Evolutionary conservation across 2,329 filamentous ascomycete species (phyloP).

Genomic region (Cephalotrichum gorgonifer): DNA sequence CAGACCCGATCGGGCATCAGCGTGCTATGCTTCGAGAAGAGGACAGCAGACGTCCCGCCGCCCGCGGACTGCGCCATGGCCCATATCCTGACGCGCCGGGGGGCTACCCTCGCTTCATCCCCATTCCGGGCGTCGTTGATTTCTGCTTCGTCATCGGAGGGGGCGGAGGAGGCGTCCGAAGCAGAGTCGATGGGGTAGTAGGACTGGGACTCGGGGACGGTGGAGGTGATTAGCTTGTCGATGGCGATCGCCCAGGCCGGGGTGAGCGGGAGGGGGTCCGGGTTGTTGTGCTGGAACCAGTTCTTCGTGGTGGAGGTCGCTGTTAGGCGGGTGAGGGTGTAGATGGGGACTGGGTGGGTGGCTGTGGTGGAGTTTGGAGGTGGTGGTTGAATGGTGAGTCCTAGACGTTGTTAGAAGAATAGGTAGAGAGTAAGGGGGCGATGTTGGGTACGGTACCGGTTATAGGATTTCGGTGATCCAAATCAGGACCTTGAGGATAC

Average conservation of each 20-base stretch:
- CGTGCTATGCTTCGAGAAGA: constrained; percentile 38
- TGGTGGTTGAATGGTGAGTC: constrained; percentile 32
- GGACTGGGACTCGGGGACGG: neutral
- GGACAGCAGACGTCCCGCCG: constrained; percentile 37
- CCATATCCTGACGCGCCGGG: constrained; percentile 41
- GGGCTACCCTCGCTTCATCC: constrained; percentile 19
- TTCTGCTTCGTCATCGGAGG: constrained; percentile 10
- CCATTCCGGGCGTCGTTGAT: constrained; percentile 16
- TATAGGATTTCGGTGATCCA: constrained; percentile 30
- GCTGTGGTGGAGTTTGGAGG: constrained; percentile 11
- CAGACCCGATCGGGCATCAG: constrained; percentile 34
- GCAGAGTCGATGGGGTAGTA: constrained; percentile 4
- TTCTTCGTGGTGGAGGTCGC: constrained; percentile 37
- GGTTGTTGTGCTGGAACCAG: constrained; percentile 42
- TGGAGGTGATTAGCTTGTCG: neutral
- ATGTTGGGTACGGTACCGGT: constrained; percentile 26
- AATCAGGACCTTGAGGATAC: constrained; percentile 23
- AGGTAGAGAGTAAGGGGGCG: constrained; percentile 9
- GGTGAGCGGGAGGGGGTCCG: neutral
- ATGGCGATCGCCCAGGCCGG: constrained; percentile 1
- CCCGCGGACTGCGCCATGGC: constrained; percentile 41
- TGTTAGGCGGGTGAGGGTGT: constrained; percentile 41
- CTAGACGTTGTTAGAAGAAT: constrained; percentile 15
- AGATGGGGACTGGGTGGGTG: constrained; percentile 17
- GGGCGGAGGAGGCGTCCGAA: neutral